These are phyloP conservation scores for Avicennia marina DNA, from an alignment of 257 asterid genomes.

Conservation along the genomic window DNA sequence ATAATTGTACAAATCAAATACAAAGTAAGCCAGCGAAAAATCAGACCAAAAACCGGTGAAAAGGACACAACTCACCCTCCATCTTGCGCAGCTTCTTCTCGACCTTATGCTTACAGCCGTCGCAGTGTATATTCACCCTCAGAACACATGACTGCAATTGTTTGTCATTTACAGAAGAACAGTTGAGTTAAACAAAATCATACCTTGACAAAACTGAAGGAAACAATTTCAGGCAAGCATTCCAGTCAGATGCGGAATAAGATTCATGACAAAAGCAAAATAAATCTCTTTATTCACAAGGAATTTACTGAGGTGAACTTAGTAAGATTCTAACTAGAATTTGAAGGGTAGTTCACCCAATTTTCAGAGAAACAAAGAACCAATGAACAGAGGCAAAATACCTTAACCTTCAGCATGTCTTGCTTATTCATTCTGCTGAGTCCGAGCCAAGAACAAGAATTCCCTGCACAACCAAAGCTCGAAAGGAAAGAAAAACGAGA, in stretches of 20 bases:
- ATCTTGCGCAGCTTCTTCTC: conserved; percentile 52
- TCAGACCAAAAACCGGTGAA: background rate
- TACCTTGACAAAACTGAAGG: background rate
- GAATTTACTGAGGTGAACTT: no score
- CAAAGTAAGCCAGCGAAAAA: background rate
- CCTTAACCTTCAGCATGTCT: conserved; percentile 59
- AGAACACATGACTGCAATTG: conserved; percentile 51
- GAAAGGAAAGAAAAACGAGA: background rate
- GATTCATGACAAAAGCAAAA: no score
- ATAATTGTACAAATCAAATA: background rate
- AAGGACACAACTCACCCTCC: conserved; percentile 36
- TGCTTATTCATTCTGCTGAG: conserved; percentile 45
- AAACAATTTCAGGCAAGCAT: background rate
- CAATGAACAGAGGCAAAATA: conserved; percentile 3
- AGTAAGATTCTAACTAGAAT: no score
- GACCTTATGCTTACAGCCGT: conserved; percentile 62
- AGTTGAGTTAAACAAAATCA: background rate
- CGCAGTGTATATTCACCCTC: conserved; percentile 64
- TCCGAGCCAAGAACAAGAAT: background rate
- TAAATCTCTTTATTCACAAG: no score
- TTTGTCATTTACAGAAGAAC: no score
- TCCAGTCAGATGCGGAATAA: no score
- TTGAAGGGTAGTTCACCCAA: no score
- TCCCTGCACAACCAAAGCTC: background rate
- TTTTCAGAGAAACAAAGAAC: background rate